Conservation (phyloP, 139 green algal genomes). For the Chlamydomonas sp. region DNA sequence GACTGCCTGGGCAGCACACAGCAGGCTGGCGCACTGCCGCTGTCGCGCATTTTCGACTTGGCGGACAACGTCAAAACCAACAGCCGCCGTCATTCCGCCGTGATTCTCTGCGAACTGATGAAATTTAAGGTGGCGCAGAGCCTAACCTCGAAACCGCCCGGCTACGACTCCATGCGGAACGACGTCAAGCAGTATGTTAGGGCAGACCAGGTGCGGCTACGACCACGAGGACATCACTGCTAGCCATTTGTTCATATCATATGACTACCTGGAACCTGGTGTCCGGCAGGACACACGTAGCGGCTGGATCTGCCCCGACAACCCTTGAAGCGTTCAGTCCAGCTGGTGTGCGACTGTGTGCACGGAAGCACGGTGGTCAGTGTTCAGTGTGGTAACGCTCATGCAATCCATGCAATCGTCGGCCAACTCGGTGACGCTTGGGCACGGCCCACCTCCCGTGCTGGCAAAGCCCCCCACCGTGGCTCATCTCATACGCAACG, state of each 20-base stretch:
- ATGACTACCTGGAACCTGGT: background rate
- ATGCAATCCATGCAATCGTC: no score
- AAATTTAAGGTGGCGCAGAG: slow-evolving; percentile 40
- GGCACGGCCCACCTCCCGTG: no score
- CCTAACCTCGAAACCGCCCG: slow-evolving; percentile 32
- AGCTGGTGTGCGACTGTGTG: no score
- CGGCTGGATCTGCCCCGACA: no score
- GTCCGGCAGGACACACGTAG: no score
- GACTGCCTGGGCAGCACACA: slow-evolving; percentile 31
- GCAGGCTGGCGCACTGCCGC: background rate
- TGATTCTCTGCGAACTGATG: slow-evolving; percentile 34
- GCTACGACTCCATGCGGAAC: slow-evolving; percentile 27
- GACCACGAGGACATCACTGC: background rate
- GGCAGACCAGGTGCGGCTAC: slow-evolving; percentile 17
- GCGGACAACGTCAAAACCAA: slow-evolving; percentile 39
- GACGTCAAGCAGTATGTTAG: slow-evolving; percentile 38
- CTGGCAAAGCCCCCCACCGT: no score
- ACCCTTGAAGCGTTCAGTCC: no score
- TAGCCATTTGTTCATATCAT: background rate
- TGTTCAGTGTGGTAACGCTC: no score
- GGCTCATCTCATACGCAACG: no score
- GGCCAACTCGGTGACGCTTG: no score
- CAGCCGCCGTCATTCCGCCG: slow-evolving; percentile 30
- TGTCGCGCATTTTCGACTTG: slow-evolving; percentile 28
- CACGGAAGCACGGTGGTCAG: no score